phyloP scores from a whole-genome alignment of 2,329 filamentous ascomycete species.

The Calonectria leucothoes region DNA sequence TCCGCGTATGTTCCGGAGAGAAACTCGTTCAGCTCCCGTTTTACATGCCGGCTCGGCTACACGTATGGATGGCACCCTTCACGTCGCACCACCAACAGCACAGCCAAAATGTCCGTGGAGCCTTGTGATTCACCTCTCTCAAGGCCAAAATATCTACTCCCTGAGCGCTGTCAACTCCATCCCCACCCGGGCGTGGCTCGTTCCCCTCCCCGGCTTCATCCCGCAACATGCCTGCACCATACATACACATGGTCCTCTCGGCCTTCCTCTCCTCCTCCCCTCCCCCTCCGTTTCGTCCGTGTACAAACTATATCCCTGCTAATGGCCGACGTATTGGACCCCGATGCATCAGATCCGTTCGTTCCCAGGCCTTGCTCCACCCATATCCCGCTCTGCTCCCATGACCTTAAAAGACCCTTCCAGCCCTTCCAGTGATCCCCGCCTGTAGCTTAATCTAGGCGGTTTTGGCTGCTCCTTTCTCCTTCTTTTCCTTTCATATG shows the following conservation, averaged over 20 bases:
- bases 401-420: not conserved
- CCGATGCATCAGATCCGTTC: not conserved
- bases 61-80: not conserved
- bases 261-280: not conserved
- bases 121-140: not conserved
- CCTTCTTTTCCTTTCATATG: not conserved
- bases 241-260: not conserved
- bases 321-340: not conserved
- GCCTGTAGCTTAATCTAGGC: not conserved
- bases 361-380: not conserved
- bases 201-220: not conserved
- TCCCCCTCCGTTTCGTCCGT: not conserved
- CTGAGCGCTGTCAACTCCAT: not conserved
- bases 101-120: not conserved
- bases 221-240: not conserved
- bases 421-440: not conserved
- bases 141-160: not conserved
- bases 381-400: not conserved
- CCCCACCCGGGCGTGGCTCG: not conserved
- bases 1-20: not conserved
- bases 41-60: not conserved
- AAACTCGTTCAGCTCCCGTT: not conserved
- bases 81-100: not conserved
- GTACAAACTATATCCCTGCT: not conserved
- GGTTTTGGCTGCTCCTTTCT: not conserved